Percentiles rank a stretch among this genome's conserved stretches.
Evolutionary conservation across 2,329 filamentous ascomycete species (phyloP).

Genomic region (Domatiomyces catenatus): DNA sequence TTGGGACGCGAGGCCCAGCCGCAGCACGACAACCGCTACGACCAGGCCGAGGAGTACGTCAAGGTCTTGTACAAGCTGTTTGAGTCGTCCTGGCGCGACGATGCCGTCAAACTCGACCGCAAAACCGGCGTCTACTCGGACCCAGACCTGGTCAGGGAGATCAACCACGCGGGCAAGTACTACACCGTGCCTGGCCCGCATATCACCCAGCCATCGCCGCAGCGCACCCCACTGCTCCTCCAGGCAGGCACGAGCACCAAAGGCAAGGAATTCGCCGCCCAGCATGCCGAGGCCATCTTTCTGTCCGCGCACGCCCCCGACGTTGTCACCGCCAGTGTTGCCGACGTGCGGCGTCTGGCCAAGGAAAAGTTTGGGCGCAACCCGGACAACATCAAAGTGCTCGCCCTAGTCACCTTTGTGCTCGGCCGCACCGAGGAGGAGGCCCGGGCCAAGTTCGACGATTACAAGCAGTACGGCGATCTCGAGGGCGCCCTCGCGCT

Average conservation of each 20-base stretch:
- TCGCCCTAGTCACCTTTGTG: conserved; percentile 36
- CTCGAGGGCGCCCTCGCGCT: conserved; percentile 40
- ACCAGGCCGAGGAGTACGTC: conserved; percentile 45
- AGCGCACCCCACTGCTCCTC: conserved; percentile 42
- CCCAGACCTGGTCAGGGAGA: conserved; percentile 43
- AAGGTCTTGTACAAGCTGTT: conserved; percentile 6
- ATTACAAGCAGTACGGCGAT: conserved; percentile 37
- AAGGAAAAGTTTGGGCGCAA: conserved; percentile 38
- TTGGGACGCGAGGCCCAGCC: conserved; percentile 43
- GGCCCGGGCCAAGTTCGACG: conserved; percentile 37
- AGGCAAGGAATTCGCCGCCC: conserved; percentile 40
- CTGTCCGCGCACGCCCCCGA: conserved; percentile 43
- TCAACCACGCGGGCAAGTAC: conserved; percentile 46
- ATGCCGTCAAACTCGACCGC: conserved; percentile 40
- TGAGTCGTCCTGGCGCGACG: conserved; percentile 29
- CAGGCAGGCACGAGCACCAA: conserved; percentile 46
- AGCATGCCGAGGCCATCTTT: conserved; percentile 46
- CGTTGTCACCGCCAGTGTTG: conserved; percentile 38
- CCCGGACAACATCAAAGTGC: conserved; percentile 42
- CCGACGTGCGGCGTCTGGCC: conserved; percentile 38
- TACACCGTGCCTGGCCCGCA: conserved; percentile 32
- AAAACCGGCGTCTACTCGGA: conserved; percentile 45
- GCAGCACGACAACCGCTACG: conserved; percentile 50
- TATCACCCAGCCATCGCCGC: conserved; percentile 40
- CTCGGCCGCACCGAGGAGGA: conserved; percentile 37